Percentiles rank a stretch among this genome's conserved stretches.
phyloP scores from a whole-genome alignment of 768 basidiomycete species.

The Mycena olivaceomarginata region DNA sequence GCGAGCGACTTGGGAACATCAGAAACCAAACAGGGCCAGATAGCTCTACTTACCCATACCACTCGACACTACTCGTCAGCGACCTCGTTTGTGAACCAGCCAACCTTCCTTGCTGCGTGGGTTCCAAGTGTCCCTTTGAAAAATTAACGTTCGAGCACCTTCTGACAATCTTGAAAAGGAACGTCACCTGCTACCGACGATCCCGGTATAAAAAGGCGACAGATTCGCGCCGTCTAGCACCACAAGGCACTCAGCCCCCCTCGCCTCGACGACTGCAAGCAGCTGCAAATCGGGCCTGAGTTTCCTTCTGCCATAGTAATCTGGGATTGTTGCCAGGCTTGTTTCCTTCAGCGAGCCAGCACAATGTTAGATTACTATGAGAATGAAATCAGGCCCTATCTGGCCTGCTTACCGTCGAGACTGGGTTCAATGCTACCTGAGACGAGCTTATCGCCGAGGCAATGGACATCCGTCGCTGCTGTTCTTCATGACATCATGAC shows the following conservation, averaged over 20 bases:
- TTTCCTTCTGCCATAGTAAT: not conserved
- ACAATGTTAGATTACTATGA: conserved; percentile 35
- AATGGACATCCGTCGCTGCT: not conserved
- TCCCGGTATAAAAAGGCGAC: conserved; percentile 7
- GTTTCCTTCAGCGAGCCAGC: not conserved
- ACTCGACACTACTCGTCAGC: too few relatives aligned
- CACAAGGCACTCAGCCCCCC: not conserved
- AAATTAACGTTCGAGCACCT: too few relatives aligned
- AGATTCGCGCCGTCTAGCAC: not conserved
- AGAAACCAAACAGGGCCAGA: not conserved
- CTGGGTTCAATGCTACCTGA: too few relatives aligned
- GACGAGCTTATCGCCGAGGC: not conserved
- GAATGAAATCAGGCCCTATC: conserved; percentile 27
- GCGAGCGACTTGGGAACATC: not conserved
- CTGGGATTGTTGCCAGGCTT: not conserved
- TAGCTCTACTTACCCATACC: not conserved
- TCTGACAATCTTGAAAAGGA: not conserved
- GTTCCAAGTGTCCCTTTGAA: not conserved
- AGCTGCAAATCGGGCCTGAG: not conserved
- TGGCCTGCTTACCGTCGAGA: conserved; percentile 3
- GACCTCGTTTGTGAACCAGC: not conserved
- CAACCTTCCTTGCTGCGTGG: not conserved
- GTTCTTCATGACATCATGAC: not conserved
- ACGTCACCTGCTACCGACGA: too few relatives aligned
- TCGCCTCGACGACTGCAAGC: not conserved